These are phyloP conservation scores for Periconia macrospinosa DNA, from an alignment of 2,329 filamentous ascomycete species.

Conservation along the genomic window DNA sequence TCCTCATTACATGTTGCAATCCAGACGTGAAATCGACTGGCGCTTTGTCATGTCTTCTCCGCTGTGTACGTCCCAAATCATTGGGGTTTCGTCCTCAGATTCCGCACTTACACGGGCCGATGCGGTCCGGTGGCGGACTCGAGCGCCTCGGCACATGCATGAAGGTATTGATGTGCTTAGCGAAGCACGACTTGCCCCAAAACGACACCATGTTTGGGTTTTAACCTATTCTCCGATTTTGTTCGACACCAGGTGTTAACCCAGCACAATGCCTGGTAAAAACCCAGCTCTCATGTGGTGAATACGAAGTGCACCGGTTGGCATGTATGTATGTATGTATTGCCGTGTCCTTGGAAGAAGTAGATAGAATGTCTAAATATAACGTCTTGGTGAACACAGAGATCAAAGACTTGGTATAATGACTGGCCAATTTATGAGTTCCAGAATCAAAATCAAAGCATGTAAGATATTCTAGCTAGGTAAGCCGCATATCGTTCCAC, in stretches of 20 bases:
- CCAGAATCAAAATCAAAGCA: background rate
- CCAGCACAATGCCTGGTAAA: conserved; percentile 13
- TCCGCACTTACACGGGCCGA: background rate
- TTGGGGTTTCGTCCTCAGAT: background rate
- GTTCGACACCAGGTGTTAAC: conserved; percentile 7
- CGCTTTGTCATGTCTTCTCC: background rate
- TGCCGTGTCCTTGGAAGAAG: background rate
- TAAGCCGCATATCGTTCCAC: background rate
- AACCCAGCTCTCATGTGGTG: conserved; percentile 1
- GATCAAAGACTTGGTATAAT: background rate
- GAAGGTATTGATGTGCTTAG: background rate
- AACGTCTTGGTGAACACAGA: too few species aligned
- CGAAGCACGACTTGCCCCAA: background rate
- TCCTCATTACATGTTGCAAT: background rate
- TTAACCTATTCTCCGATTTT: conserved; percentile 26
- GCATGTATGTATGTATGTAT: background rate
- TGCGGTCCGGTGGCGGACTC: background rate
- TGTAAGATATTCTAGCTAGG: background rate
- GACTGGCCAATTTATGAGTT: background rate
- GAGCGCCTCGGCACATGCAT: background rate
- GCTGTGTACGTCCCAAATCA: background rate
- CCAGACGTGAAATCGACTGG: background rate
- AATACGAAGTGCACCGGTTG: conserved; percentile 4
- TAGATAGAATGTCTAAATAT: background rate
- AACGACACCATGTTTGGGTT: conserved; percentile 4